A percentile compares a stretch with the other conserved stretches of the same genome.
These are phyloP conservation scores for Fusarium nisikadoi DNA, from an alignment of 2,329 filamentous ascomycete species.

Conservation along the genomic window DNA sequence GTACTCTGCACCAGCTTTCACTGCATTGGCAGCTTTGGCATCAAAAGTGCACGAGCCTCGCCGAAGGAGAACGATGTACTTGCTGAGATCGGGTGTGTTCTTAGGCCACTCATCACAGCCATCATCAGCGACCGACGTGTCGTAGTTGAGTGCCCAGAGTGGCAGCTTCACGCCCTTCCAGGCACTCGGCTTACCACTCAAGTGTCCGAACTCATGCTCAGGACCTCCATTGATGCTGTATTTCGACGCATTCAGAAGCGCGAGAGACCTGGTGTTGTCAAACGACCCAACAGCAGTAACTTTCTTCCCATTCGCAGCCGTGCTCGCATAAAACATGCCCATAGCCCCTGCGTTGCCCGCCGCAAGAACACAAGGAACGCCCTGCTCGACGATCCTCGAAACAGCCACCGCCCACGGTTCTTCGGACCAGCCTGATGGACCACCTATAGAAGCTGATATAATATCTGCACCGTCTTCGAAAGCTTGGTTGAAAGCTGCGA, in stretches of 20 bases:
- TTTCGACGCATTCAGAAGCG: conserved; percentile 54
- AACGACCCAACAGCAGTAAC: conserved; percentile 62
- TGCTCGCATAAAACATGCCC: conserved; percentile 62
- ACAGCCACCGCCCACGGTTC: conserved; percentile 62
- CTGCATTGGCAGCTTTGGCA: conserved; percentile 64
- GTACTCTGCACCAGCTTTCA: conserved; percentile 66
- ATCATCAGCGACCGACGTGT: conserved; percentile 60
- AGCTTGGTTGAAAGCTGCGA: conserved; percentile 68
- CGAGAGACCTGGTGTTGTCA: conserved; percentile 58
- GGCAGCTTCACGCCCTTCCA: conserved; percentile 61
- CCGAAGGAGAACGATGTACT: conserved; percentile 68
- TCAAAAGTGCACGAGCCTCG: conserved; percentile 67
- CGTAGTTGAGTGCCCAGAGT: conserved; percentile 60
- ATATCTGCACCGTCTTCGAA: conserved; percentile 69
- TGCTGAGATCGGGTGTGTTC: conserved; percentile 66
- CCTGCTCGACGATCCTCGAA: conserved; percentile 63
- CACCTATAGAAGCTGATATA: conserved; percentile 66
- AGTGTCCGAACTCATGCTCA: conserved; percentile 55
- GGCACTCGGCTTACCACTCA: conserved; percentile 52
- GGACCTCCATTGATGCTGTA: conserved; percentile 54
- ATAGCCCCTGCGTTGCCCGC: conserved; percentile 61
- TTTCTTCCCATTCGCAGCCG: conserved; percentile 59
- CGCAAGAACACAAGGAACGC: conserved; percentile 64
- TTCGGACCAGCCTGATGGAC: conserved; percentile 62
- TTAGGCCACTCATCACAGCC: conserved; percentile 64